Percentiles rank a stretch among this genome's conserved stretches.
Conservation (phyloP, 257 asterid genomes). For the Solanum infundibuliforme region DNA sequence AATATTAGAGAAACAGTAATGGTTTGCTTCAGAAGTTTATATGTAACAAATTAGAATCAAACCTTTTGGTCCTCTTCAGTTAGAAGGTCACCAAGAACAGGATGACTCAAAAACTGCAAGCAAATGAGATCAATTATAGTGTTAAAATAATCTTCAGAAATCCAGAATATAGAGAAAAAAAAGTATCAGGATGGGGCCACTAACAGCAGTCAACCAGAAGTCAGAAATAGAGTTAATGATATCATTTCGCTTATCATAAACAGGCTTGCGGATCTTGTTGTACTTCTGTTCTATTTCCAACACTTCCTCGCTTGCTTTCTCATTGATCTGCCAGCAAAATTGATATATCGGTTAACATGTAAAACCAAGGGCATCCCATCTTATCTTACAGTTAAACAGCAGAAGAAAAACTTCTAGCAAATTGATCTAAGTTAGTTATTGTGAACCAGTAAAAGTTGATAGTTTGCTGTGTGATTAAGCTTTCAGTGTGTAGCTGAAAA, state of each 20-base stretch:
- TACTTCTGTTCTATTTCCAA: constrained; percentile 88
- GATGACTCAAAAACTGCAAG: constrained; percentile 86
- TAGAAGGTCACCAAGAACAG: constrained; percentile 77
- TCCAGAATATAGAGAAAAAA: neutral
- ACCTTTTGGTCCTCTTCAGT: constrained; percentile 72
- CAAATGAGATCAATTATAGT: neutral
- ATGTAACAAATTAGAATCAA: neutral
- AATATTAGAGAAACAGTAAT: neutral
- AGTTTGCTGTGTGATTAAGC: neutral
- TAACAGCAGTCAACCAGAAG: constrained; percentile 96
- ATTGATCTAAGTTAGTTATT: neutral
- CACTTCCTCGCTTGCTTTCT: constrained; percentile 91
- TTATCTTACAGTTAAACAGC: neutral
- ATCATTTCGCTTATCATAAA: constrained; percentile 73
- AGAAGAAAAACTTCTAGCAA: neutral
- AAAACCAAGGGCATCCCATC: neutral
- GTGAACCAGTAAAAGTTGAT: neutral
- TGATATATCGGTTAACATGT: neutral
- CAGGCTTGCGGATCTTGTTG: constrained; percentile 83
- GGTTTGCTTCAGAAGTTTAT: neutral
- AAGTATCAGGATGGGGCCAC: constrained; percentile 20
- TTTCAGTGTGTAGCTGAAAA: neutral
- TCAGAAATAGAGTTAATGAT: constrained; percentile 72
- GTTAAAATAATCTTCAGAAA: neutral
- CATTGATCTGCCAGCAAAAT: constrained; percentile 64